phyloP scores from a whole-genome alignment of 192 early-diverging fungal species.

The Pecoramyces ruminantium region DNA sequence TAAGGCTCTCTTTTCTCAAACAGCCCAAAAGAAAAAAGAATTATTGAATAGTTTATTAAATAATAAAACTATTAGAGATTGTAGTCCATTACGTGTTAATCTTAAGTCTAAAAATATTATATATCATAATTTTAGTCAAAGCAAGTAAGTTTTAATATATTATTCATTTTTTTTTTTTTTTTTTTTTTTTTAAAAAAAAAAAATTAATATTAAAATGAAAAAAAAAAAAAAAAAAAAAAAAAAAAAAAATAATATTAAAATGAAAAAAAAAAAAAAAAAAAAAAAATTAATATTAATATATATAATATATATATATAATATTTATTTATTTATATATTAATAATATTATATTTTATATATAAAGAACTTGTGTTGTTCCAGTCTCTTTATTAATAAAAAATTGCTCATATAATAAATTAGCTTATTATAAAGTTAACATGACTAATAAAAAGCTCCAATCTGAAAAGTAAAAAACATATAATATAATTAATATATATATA shows the following conservation, averaged over 20 bases:
- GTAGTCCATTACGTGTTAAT: neutral
- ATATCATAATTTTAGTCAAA: constrained; percentile 8
- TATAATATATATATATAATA: no score
- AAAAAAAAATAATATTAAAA: no score
- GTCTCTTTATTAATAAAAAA: constrained; percentile 42
- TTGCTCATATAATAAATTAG: constrained; percentile 46
- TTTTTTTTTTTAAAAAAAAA: no score
- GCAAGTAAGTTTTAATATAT: constrained; percentile 50
- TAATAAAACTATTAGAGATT: constrained; percentile 12
- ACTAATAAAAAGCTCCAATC: neutral
- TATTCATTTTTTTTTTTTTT: constrained; percentile 27
- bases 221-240: no score
- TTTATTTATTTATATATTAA: no score
- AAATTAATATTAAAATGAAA: no score
- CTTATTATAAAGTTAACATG: neutral
- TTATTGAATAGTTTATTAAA: constrained; percentile 47
- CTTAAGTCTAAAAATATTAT: neutral
- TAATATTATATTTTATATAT: neutral
- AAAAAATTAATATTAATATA: no score
- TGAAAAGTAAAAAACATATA: neutral
- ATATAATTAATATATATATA: no score
- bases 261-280: no score
- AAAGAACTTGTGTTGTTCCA: constrained; percentile 35
- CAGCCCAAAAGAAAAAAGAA: constrained; percentile 41
- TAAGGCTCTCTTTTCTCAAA: constrained; percentile 50